These are phyloP conservation scores for Eragrostis nindensis DNA, from an alignment of 176 grass and related monocot genomes.

Conservation along the genomic window DNA sequence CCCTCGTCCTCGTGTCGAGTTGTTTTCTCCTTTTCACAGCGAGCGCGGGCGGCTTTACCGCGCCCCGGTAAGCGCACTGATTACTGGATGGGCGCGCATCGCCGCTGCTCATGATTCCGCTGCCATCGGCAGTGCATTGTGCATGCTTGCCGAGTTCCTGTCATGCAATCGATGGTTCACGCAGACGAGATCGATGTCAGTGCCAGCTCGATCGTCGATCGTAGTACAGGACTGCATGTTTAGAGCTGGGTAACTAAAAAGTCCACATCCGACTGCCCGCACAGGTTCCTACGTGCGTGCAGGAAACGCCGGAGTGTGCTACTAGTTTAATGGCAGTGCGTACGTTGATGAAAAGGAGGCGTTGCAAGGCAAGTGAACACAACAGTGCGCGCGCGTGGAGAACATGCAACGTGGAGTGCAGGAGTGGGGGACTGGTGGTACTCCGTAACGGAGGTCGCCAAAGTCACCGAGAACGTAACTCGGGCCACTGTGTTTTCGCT, in stretches of 20 bases:
- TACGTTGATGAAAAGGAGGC: no score
- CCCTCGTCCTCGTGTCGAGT: background rate
- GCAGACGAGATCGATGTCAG: no score
- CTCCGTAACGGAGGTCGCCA: background rate
- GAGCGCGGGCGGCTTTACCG: conserved; percentile 47
- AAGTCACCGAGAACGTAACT: background rate
- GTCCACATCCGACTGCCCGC: background rate
- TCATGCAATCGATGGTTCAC: conserved; percentile 24
- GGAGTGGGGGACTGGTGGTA: background rate
- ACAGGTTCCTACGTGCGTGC: background rate
- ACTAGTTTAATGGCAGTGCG: background rate
- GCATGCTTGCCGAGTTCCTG: background rate
- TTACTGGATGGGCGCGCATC: background rate
- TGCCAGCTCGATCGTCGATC: no score
- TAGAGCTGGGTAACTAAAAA: background rate
- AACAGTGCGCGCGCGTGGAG: conserved; percentile 7
- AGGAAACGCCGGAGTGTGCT: background rate
- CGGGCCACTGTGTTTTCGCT: background rate
- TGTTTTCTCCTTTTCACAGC: conserved; percentile 36
- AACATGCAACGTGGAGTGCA: background rate
- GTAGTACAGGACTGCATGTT: no score
- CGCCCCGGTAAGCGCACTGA: conserved; percentile 33
- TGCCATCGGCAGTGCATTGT: background rate
- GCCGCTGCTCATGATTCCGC: background rate
- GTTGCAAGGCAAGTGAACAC: background rate